Evolutionary conservation across 768 basidiomycete species (phyloP).

Genomic region (Suillus americanus): DNA sequence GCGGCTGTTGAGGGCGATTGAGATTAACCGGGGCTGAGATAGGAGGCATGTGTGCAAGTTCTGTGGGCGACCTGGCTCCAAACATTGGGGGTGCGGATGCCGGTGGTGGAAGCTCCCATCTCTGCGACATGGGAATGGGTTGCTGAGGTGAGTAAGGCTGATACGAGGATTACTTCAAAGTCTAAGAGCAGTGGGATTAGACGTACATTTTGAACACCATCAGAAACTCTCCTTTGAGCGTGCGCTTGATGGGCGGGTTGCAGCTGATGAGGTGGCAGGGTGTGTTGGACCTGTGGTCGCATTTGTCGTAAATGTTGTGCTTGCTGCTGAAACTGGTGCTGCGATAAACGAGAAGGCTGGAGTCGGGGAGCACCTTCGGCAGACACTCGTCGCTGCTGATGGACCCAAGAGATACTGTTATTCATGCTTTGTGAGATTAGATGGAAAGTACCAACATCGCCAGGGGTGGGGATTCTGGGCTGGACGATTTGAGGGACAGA

Average conservation of each 20-base stretch:
- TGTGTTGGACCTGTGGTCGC: not conserved
- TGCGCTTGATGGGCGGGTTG: not conserved
- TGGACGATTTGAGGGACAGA: not conserved
- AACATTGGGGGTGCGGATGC: not conserved
- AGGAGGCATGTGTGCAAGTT: not conserved
- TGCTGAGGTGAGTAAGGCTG: conserved; percentile 1
- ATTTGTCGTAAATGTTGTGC: conserved; percentile 1
- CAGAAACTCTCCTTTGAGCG: not conserved
- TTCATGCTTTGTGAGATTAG: not conserved
- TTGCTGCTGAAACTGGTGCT: conserved; percentile 1
- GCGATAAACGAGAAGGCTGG: conserved; percentile 9
- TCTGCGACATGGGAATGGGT: too few species aligned
- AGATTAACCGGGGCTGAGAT: not conserved
- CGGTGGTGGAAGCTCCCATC: not conserved
- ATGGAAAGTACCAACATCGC: conserved; percentile 1
- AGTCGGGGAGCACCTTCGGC: not conserved
- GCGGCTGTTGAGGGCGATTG: not conserved
- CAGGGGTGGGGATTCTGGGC: not conserved
- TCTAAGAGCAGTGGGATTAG: too few species aligned
- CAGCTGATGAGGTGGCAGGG: conserved; percentile 1
- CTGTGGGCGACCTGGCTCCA: not conserved
- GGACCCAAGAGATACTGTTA: not conserved
- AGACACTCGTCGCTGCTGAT: conserved; percentile 6
- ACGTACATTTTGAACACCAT: not conserved
- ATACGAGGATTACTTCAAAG: not conserved